A percentile compares a stretch with the other conserved stretches of the same genome.
Evolutionary conservation across 2,329 filamentous ascomycete species (phyloP).

Genomic region (Cladophialophora bantiana): DNA sequence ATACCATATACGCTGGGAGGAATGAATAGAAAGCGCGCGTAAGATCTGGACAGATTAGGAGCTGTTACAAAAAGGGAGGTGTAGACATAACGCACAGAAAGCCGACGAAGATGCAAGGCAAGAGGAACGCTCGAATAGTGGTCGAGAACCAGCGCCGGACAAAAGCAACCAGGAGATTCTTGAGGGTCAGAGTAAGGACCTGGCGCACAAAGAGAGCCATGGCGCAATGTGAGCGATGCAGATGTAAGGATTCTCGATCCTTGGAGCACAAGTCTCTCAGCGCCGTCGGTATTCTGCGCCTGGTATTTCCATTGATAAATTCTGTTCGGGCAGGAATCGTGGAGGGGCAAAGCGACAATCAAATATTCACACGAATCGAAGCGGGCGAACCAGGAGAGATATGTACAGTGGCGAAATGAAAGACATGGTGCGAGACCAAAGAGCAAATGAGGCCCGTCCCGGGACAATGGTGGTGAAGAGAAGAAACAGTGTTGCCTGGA

Average conservation of each 20-base stretch:
- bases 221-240: background rate
- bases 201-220: constrained; percentile 56
- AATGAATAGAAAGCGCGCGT: constrained; percentile 82
- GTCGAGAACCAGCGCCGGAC: constrained; percentile 63
- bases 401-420: constrained; percentile 16
- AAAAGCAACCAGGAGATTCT: constrained; percentile 63
- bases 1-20: constrained; percentile 79
- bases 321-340: background rate
- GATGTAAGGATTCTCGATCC: background rate
- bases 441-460: background rate
- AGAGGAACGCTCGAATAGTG: constrained; percentile 61
- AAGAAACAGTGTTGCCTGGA: constrained; percentile 22
- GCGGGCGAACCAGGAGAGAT: background rate
- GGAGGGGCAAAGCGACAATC: background rate
- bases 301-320: background rate
- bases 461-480: background rate
- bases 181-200: constrained; percentile 64
- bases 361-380: constrained; percentile 9
- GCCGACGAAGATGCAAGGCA: constrained; percentile 62
- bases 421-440: constrained; percentile 12
- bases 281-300: background rate
- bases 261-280: background rate
- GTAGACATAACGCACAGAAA: constrained; percentile 46
- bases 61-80: background rate
- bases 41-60: constrained; percentile 61